phyloP scores from a whole-genome alignment of 1,284 basidiomycete genomes.

The Tilletiaria anomala region DNA sequence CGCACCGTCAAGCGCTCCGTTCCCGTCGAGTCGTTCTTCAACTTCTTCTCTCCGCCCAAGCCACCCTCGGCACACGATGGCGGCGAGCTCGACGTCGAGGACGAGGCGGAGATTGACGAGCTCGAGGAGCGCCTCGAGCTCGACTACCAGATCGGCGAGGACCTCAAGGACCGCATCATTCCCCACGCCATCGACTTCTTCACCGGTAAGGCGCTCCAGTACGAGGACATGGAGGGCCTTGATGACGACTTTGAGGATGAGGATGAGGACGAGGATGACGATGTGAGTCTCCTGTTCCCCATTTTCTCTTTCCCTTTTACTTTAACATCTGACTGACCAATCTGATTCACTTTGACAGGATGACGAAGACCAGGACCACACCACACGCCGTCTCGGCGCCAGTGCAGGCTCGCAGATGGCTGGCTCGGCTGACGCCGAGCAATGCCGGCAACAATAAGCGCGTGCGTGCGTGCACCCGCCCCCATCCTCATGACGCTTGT shows the following conservation, averaged over 20 bases:
- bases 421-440: constrained; percentile 27
- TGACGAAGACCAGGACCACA: constrained; percentile 39
- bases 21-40: constrained; percentile 39
- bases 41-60: constrained; percentile 38
- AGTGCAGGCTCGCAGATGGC: constrained; percentile 18
- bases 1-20: constrained; percentile 38
- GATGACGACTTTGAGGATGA: constrained; percentile 51
- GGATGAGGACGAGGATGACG: constrained; percentile 45
- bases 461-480: too few species aligned
- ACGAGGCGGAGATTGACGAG: constrained; percentile 8
- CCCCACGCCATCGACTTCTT: constrained; percentile 76
- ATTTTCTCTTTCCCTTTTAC: not conserved
- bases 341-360: too few species aligned
- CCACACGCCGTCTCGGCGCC: constrained; percentile 15
- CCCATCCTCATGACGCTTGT: too few species aligned
- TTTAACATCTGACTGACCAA: not conserved
- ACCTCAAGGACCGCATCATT: constrained; percentile 93
- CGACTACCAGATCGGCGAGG: constrained; percentile 97
- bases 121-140: constrained; percentile 81
- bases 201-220: constrained; percentile 86
- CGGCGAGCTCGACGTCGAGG: constrained; percentile 12
- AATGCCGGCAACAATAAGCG: too few species aligned
- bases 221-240: constrained; percentile 48
- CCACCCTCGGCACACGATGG: constrained; percentile 32
- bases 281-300: constrained; percentile 3